Base-by-base conservation (phyloP, 306 rosid species). In the Acacia crassicarpa region DNA sequence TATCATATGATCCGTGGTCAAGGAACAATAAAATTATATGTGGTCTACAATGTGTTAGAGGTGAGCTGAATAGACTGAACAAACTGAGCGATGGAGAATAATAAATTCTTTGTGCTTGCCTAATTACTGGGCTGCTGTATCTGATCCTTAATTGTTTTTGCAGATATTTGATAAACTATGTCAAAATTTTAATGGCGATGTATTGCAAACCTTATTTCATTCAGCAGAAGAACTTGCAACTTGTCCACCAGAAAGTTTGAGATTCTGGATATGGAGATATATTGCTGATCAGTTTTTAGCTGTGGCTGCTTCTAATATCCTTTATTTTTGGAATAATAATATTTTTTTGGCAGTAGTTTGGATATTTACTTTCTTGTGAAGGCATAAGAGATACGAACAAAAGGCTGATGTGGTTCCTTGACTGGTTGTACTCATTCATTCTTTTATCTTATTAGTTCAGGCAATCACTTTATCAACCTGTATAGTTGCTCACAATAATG, bases 1-100 rank as follows among this genome's bases (percentile, higher is more conserved):
- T 95, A 95, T 91, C 99, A 95, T 90, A 95, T 95, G 96, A 95
- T 95, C 78, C 98, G 98, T 44, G 98, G 99, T 88, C 97, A 95
- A 88, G 98, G 99, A 85, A 95, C 98, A 78, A 87, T 95, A 82
- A 95, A 95, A 88, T 66, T 95, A 45, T 95, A 95, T 67, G 98
- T 93, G 82, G 99, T 95, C 79, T 95, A 95, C 91, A 95, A 95
- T 85, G 92, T 95, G 77, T 84, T 93, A 88, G 98, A 95, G 97
- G 99, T 95, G 70, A 88, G 88, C 88, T 62, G 79, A 85, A 79
- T 65, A 70, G 77, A 76, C 68, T 74, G 69, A 72, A 61, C 41
- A 75, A 72, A 68, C 35, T 48, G 69, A 66, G 49, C 77, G 78
- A 80, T 62, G 48, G 14, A 23, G 67, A 67, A 20, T 67, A 65